phyloP scores from a whole-genome alignment of 2,329 filamentous ascomycete genomes.

The Sporothrix mexicana region DNA sequence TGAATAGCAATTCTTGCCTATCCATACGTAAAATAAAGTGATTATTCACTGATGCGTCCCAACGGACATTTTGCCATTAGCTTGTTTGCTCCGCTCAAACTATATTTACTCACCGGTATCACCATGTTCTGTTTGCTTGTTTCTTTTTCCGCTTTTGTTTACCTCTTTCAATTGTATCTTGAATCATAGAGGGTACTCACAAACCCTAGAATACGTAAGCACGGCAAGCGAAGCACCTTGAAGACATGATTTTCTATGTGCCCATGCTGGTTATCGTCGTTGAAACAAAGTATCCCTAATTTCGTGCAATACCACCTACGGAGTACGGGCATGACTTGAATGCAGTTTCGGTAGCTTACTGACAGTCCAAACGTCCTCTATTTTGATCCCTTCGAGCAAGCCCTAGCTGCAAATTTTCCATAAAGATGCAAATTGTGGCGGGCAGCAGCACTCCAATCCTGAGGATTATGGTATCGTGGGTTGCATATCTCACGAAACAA shows the following conservation, averaged over 20 bases:
- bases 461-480: not conserved
- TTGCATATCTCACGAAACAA: not conserved
- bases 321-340: not conserved
- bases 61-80: no score
- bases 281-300: not conserved
- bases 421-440: not conserved
- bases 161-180: slow-evolving; percentile 7
- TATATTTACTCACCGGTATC: not conserved
- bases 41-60: no score
- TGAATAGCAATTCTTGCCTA: no score
- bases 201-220: not conserved
- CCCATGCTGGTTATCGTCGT: not conserved
- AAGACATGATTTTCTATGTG: not conserved
- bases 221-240: not conserved
- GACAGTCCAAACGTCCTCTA: no score
- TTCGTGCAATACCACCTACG: not conserved
- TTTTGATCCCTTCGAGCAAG: not conserved
- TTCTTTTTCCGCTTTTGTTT: not conserved
- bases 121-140: not conserved
- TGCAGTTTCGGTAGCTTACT: no score
- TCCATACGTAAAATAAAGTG: no score
- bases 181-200: not conserved
- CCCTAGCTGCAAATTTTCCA: not conserved
- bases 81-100: not conserved
- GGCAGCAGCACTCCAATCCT: not conserved